Evolutionary conservation across 805 yeast genomes (phyloP).

Genomic region (Cyberlindnera petersonii): DNA sequence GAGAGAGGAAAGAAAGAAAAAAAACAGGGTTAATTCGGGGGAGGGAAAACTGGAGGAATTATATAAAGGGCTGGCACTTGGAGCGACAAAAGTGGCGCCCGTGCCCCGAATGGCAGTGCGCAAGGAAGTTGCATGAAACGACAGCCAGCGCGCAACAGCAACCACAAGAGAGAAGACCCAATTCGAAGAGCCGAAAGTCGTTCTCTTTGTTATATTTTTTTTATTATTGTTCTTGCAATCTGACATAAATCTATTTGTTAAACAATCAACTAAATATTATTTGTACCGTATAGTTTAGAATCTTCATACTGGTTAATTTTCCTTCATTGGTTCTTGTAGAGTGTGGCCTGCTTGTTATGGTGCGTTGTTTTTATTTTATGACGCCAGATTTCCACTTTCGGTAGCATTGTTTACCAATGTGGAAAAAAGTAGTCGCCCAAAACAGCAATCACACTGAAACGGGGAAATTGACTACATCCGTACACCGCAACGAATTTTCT

Average conservation of each 20-base stretch:
- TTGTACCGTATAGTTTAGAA: too few relatives aligned
- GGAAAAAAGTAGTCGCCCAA: constrained; percentile 8
- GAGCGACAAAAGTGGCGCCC: background rate
- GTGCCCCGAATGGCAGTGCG: constrained; percentile 12
- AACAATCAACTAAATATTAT: too few relatives aligned
- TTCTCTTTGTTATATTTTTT: too few relatives aligned
- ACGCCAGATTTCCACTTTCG: constrained; percentile 15
- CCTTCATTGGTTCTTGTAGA: too few relatives aligned
- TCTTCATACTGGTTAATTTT: too few relatives aligned
- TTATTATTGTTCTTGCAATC: too few relatives aligned
- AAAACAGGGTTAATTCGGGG: background rate
- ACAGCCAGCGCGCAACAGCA: constrained; percentile 11
- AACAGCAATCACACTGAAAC: constrained; percentile 14
- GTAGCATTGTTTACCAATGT: constrained; percentile 16
- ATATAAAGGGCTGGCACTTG: constrained; percentile 9
- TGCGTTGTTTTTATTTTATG: too few relatives aligned
- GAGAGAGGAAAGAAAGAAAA: background rate
- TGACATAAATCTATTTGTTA: too few relatives aligned
- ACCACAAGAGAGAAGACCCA: background rate
- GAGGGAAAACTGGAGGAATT: constrained; percentile 9
- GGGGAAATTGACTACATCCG: constrained; percentile 15
- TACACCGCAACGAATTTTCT: constrained; percentile 5
- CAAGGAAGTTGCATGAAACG: constrained; percentile 9
- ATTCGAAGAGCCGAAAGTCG: background rate
- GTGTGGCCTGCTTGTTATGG: too few relatives aligned